These are phyloP conservation scores for Echeveria elegans DNA, from an alignment of 164 flowering plant genomes.

Conservation along the genomic window DNA sequence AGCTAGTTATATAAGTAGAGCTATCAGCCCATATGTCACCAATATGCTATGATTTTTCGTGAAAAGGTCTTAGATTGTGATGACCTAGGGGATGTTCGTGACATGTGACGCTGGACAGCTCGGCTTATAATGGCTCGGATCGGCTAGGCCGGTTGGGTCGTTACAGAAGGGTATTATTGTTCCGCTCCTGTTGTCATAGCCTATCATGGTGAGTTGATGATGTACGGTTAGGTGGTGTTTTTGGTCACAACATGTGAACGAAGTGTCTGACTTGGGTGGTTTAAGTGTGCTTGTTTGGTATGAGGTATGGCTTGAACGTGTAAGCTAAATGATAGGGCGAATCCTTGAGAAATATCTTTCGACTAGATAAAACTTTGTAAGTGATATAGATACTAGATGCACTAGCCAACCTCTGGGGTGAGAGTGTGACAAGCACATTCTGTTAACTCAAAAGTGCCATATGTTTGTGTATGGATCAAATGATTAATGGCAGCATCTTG, in stretches of 20 bases:
- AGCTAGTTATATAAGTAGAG: no score
- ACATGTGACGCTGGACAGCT: no score
- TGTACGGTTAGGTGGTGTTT: not conserved
- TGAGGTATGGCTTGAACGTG: no score
- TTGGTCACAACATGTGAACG: not conserved
- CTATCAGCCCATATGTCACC: no score
- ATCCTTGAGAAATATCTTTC: no score
- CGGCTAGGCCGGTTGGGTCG: no score
- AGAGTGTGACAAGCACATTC: not conserved
- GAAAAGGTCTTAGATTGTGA: no score
- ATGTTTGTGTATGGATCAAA: not conserved
- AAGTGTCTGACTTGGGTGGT: not conserved
- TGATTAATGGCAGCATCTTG: not conserved
- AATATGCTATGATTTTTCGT: no score
- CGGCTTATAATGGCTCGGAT: no score
- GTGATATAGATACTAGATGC: not conserved
- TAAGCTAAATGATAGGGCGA: no score
- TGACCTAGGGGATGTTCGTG: no score
- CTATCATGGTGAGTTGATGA: not conserved
- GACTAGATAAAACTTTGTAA: no score
- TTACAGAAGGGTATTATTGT: conserved; percentile 1
- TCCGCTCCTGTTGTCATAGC: not conserved
- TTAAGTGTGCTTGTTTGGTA: not conserved
- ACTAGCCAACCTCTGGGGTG: not conserved
- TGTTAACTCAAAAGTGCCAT: not conserved